Evolutionary conservation across 2,329 filamentous ascomycete genomes (phyloP), one percentile per base, ranked within the genome.

Genomic region (Pestalotiopsis sp.): DNA sequence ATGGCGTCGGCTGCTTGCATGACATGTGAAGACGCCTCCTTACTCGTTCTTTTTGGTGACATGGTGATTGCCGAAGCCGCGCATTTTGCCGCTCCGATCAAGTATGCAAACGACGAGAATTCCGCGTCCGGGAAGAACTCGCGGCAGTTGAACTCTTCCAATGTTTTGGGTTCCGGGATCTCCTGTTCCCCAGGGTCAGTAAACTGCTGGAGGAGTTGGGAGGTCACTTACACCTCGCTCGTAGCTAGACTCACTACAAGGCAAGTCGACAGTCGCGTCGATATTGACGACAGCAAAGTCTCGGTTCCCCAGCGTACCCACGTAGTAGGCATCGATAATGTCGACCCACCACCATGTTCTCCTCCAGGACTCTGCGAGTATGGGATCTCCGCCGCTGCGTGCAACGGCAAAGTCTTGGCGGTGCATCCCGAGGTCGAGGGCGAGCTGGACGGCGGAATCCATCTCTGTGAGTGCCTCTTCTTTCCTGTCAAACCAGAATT

Each of bases 321-420:
- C 75, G 11, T 79, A 79, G n/a, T 75, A 77, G 0, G 86, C 88
- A 75, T 93, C 91, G 1, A 88, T 80, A 5, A 88, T 84, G 72
- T 87, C 92, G 52, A 93, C 75, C 74, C 88, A 87, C 91, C 91
- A 93, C 91, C 91, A 93, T 1, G 91, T 93, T 57, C 91, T 84
- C 64, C 91, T 85, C 82, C 89, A 86, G 71, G 85, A 88, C 74
- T 93, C 91, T 52, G 86, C 84, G 23, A 82, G 62, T 0, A 80
- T 72, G 0, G 83, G 77, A 67, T 90, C 84, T 1, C 83, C 82
- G 7, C 80, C 77, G 5, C 85, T 84, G 66, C 87, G 77, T 1
- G 78, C 72, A 1, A 79, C 69, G 1, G 90, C 86, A 73, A 87
- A 93, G 0, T 85, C 82, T 23, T 81, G 78, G 1, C 81, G 83